These are phyloP conservation scores for Carpinus viminea DNA, from an alignment of 306 rosid species.

Conservation along the genomic window DNA sequence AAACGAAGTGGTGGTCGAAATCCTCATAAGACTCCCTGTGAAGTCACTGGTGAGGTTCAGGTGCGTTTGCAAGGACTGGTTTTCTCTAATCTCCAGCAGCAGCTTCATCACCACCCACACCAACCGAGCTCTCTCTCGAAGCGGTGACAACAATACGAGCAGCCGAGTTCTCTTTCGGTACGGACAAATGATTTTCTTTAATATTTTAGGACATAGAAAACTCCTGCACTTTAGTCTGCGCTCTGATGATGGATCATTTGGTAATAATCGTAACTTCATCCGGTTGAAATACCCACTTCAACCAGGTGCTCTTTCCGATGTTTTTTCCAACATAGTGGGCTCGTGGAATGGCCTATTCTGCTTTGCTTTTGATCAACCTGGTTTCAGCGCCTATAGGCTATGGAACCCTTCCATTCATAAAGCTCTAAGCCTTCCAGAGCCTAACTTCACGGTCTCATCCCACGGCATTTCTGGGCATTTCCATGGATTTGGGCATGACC, in stretches of 20 bases:
- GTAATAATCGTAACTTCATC: not conserved
- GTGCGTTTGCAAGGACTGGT: conserved; percentile 16
- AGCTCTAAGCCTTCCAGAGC: not conserved
- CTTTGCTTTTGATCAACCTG: not conserved
- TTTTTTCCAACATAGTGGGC: not conserved
- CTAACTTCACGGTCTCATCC: not conserved
- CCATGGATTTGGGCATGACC: conserved; percentile 25
- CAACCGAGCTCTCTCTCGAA: no score
- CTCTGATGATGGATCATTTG: not conserved
- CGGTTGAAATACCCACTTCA: not conserved
- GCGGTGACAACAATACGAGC: not conserved
- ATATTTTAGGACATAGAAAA: not conserved
- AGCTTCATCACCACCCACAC: conserved; percentile 15
- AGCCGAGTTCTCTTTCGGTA: conserved; percentile 3
- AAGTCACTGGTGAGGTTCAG: conserved; percentile 8
- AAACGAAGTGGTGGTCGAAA: conserved; percentile 1
- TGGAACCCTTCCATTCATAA: conserved; percentile 24
- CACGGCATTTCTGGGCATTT: not conserved
- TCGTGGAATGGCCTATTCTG: conserved; percentile 15
- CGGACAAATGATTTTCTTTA: rapidly evolving
- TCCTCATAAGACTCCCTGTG: conserved; percentile 21
- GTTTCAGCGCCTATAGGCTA: no score
- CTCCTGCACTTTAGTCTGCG: not conserved
- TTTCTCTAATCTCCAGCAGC: not conserved
- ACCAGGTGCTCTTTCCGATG: not conserved